Evolutionary conservation across 768 basidiomycete genomes (phyloP), one percentile per base, ranked within the genome.

Genomic region (Lyophyllum decastes): DNA sequence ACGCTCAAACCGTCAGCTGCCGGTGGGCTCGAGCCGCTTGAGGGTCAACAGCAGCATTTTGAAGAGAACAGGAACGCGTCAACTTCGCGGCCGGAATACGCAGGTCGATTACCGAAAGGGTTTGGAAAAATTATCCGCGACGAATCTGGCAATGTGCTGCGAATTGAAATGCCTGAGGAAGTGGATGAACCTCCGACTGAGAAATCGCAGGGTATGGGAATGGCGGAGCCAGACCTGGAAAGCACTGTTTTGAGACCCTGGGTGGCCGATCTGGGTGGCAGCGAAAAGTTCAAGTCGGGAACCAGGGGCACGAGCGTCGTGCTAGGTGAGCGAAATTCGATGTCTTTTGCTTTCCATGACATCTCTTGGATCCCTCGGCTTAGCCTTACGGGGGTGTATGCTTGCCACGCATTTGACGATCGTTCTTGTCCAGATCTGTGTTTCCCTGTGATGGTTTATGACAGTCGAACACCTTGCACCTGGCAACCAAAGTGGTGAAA

Each of bases 71-170:
- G 46, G 52, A 60, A 60, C 43, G 57, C 61, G 57, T 49, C 56
- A 22, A 55, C 55, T 25, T 60, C 54, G 52, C 66, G 59, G 62
- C 58, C 54, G 27, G 59, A 67, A 52, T 24, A 46, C 22, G 43
- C 34, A 47, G 43, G 44, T 24, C 48, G 68, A 25, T 74, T 85
- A 48, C 85, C 83, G 12, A 83, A 78, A 63, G 90, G 90, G 1
- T 88, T 84, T 68, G 95, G 94, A 27, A 82, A 85, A 67, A 95
- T 98, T 63, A 71, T 94, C 50, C 82, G 94, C 47, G 94, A 95
- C 70, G 85, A 79, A 35, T 76, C 81, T 2, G 95, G 95, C 26
- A 88, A 88, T 61, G 78, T 95, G 38, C 66, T 94, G 21, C 78
- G 83, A 47, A 77, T 95, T 41, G 86, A 92, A 66, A 66, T 94